Percentiles rank a stretch among this genome's conserved stretches.
Evolutionary conservation across 2,329 filamentous ascomycete species (phyloP).

Genomic region (Pseudocercospora vitis): DNA sequence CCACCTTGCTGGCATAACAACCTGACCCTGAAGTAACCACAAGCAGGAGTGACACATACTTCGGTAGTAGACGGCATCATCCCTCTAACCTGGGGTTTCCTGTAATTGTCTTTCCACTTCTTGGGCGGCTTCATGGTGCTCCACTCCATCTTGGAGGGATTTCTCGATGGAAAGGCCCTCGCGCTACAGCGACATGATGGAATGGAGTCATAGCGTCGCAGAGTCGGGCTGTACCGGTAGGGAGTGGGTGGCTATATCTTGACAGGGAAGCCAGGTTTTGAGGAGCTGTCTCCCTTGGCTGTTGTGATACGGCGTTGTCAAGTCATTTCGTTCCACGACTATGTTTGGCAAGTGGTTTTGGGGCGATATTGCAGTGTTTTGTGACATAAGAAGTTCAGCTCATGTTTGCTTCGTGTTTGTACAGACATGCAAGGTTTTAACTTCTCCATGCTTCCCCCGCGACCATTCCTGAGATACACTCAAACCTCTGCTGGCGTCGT

Average conservation of each 20-base stretch:
- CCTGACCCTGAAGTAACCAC: not conserved
- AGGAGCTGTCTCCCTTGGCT: not conserved
- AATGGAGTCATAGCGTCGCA: constrained; percentile 3
- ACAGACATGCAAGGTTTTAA: not conserved
- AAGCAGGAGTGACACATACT: not conserved
- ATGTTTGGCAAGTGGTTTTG: no score
- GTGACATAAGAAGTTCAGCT: constrained; percentile 13
- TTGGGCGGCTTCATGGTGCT: not conserved
- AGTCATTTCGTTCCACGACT: no score
- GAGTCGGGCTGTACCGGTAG: not conserved
- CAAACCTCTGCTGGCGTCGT: not conserved
- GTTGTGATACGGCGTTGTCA: no score
- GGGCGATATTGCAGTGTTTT: not conserved
- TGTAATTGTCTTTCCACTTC: not conserved
- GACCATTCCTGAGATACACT: not conserved
- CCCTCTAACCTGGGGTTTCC: not conserved
- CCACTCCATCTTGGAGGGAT: not conserved
- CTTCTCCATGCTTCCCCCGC: not conserved
- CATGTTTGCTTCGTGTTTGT: not conserved
- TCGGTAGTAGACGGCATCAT: not conserved
- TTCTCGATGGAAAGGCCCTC: not conserved
- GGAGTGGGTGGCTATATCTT: not conserved
- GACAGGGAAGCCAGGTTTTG: not conserved
- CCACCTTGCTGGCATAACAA: no score
- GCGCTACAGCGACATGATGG: not conserved